Base-by-base conservation (phyloP, 2,329 filamentous ascomycete species). In the Paradendryphiella salina region DNA sequence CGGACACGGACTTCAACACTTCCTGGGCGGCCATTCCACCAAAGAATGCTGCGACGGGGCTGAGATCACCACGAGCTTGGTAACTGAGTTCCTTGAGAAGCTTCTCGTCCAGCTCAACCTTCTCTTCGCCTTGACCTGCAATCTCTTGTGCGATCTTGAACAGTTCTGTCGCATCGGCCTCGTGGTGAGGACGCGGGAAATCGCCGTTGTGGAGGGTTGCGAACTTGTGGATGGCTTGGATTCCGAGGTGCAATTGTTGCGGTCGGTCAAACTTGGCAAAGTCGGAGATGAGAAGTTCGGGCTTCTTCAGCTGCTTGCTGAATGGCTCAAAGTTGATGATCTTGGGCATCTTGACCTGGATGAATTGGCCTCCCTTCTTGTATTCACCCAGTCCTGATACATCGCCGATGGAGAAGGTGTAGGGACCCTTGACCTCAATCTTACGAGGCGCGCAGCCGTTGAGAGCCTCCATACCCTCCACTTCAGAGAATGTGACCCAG, bases 321-420 rank as follows among this genome's bases (percentile, higher is more conserved):
- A 96, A 83, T 33, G 85, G 80, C 77, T 96, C 89, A 76, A 97
- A 99, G 71, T 94, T 84, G 66, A 97, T 76, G 46, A 90, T 84
- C 77, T 94, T 96, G 42, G 94, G 94, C 93, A 96, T 96, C 82
- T 97, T 99, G 74, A 97, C 94, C 75, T 99, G 94, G 32, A 89
- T 87, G 74, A 89, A 99, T 52, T 96, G 83, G 54, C 94, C 94
- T 38, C 93, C 93, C 43, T 88, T 84, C 78, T 89, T 79, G 78
- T 99, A 99, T 65, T 89, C 82, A 29, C 94, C 94, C 29, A 96
- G 81, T 5, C 85, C 87, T 18, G 89, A 90, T 8, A 97, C 90
- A 71, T 96, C 90, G 34, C 93, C 94, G 63, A 99, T 96, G 11
- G 90, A 94, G 76, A 99, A 99, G 7, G 92, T 96, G 73, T 97